A percentile compares a stretch with the other conserved stretches of the same genome.
Conservation (phyloP, 306 rosid genomes). For the Adenanthera pavonina region DNA sequence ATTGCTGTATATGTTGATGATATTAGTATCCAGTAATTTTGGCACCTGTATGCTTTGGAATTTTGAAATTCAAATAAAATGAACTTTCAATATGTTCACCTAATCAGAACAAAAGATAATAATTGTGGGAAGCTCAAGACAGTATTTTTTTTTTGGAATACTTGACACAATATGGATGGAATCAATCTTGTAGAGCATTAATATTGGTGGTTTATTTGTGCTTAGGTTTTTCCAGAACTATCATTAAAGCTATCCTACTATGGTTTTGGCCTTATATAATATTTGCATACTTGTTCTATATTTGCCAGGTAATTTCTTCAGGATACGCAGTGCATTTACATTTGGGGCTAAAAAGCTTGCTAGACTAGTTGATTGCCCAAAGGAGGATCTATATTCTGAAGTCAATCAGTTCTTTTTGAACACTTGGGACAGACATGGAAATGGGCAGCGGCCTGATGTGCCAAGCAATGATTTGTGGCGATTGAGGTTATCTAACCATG, state of each 20-base stretch:
- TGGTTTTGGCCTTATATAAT: slow-evolving; percentile 23
- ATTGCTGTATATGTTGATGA: not conserved
- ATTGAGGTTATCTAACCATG: slow-evolving; percentile 52
- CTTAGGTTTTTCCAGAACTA: slow-evolving; percentile 1
- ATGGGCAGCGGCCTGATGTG: slow-evolving; percentile 87
- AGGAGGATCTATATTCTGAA: slow-evolving; percentile 68
- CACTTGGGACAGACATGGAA: slow-evolving; percentile 93
- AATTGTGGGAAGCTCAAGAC: not conserved
- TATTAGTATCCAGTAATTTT: not conserved
- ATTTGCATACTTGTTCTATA: slow-evolving; percentile 12
- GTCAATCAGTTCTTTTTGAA: slow-evolving; percentile 79
- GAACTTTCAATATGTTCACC: not conserved
- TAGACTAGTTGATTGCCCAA: slow-evolving; percentile 72
- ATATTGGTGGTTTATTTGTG: not conserved
- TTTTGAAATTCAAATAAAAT: not conserved
- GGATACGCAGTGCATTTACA: slow-evolving; percentile 89
- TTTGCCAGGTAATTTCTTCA: slow-evolving; percentile 78
- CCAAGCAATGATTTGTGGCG: slow-evolving; percentile 54
- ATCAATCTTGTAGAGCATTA: not conserved
- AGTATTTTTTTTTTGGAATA: not conserved
- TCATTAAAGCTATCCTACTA: not conserved
- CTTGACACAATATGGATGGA: not conserved
- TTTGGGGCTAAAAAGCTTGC: slow-evolving; percentile 84
- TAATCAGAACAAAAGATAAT: not conserved
- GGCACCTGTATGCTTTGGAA: not conserved